Percentiles rank a stretch among this genome's conserved stretches.
Conservation (phyloP, 768 basidiomycete genomes). For the Imleria badia region DNA sequence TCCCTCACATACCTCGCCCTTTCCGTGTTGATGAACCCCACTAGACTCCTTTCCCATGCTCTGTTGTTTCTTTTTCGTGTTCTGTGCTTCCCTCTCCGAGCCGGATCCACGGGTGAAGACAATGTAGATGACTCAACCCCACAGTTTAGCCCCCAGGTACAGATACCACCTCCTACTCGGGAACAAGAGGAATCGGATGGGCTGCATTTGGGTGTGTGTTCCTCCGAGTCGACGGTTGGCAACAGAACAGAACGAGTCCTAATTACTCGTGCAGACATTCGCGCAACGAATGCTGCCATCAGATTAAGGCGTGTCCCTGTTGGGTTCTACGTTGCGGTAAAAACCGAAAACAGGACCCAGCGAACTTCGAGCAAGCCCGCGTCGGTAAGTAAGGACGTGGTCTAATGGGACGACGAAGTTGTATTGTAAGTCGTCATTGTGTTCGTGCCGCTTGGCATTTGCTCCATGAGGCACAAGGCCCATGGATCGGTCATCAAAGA, state of each 20-base stretch:
- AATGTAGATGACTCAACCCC: no score
- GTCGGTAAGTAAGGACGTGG: not conserved
- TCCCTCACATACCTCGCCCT: no score
- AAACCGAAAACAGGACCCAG: not conserved
- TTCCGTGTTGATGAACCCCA: no score
- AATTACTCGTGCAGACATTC: not conserved
- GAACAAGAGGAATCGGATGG: no score
- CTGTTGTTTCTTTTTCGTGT: no score
- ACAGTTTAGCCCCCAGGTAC: no score
- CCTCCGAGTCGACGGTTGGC: not conserved
- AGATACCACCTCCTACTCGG: no score
- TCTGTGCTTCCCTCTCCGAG: no score
- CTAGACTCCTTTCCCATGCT: no score
- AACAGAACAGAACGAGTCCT: not conserved
- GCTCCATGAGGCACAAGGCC: not conserved
- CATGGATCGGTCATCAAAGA: not conserved
- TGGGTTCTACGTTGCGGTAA: no score
- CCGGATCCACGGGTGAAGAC: no score
- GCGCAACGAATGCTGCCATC: not conserved
- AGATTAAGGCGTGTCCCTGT: not conserved
- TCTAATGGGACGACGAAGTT: constrained; percentile 3
- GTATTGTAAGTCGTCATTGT: not conserved
- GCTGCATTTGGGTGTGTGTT: no score
- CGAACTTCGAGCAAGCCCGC: not conserved
- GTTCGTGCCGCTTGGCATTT: not conserved